Evolutionary conservation across 1,284 basidiomycete species (phyloP).

Genomic region (Sanguinoderma infundibulare): DNA sequence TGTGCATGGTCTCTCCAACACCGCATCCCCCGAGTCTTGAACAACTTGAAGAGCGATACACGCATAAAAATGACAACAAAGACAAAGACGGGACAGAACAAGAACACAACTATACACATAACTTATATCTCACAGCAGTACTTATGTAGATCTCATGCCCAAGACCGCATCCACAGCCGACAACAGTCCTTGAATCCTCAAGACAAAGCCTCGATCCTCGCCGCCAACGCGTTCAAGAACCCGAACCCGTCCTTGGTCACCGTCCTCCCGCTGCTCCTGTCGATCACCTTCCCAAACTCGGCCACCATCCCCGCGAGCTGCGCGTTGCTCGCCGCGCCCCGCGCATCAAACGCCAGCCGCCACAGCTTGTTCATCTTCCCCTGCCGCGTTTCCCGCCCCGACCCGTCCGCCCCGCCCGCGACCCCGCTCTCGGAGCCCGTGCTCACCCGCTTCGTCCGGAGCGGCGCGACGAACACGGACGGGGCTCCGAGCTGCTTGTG

Average conservation of each 20-base stretch:
- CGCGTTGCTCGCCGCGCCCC: slow-evolving; percentile 51
- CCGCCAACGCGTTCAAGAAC: slow-evolving; percentile 65
- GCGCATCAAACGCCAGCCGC: slow-evolving; percentile 57
- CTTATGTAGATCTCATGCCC: slow-evolving; percentile 7
- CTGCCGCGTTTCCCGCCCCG: slow-evolving; percentile 41
- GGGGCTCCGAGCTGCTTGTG: slow-evolving; percentile 72
- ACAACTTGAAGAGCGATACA: not conserved
- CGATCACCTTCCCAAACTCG: slow-evolving; percentile 69
- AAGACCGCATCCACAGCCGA: not conserved
- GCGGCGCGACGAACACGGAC: slow-evolving; percentile 56
- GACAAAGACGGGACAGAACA: slow-evolving; percentile 3
- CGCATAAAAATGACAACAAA: not conserved
- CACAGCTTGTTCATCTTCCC: slow-evolving; percentile 63
- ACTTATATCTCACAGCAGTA: slow-evolving; percentile 22
- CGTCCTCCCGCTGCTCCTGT: slow-evolving; percentile 65
- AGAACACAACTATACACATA: slow-evolving; percentile 23
- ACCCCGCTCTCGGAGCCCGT: slow-evolving; percentile 17
- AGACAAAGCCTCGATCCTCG: slow-evolving; percentile 45
- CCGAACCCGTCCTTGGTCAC: slow-evolving; percentile 78
- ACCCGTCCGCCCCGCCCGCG: slow-evolving; percentile 27
- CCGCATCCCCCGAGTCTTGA: not conserved
- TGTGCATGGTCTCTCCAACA: not conserved
- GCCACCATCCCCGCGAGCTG: slow-evolving; percentile 63
- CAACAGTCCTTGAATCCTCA: slow-evolving; percentile 1
- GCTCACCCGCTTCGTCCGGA: slow-evolving; percentile 51